Evolutionary conservation across 768 basidiomycete genomes (phyloP), one percentile per base, ranked within the genome.

Genomic region (Clitopilus passeckerianus): DNA sequence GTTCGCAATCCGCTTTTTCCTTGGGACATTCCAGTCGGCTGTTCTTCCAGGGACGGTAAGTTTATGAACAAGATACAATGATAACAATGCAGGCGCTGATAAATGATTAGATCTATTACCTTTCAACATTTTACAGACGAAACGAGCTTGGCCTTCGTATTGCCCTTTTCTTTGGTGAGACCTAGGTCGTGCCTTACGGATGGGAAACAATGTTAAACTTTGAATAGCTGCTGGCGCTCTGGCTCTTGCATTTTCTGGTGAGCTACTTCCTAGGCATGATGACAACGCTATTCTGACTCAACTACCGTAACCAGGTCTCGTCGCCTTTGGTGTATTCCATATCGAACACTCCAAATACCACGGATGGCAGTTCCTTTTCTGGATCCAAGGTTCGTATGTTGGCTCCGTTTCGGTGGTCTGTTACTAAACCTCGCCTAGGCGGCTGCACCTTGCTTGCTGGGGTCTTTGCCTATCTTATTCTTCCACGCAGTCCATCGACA

Each of bases 241-340:
- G 44, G 72, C 78, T 8, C 78, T 77, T 0, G 79, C 79, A 8
- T 80, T 80, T 63, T 79, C 78, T 23, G 77, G 77, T 77, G 58
- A 37, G 46, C 20, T n/a, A 5, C 12, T 20, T 9, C 20, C 9
- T 9, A 10, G 18, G 10, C 6, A 18, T n/a, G 5, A 18, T 4
- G 16, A 18, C 16, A 23, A 18, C 16, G 2, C 12, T 20, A 20
- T 50, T 34, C 24, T 22, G 30, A 33, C 33, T 14, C 57, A 5
- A n/a, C 5, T 22, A 50, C n/a, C 22, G 27, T 5, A 34, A 16
- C 52, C 60, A 73, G 78, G 80, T 43, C 72, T 81, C 10, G 76
- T 81, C 54, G 78, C 80, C 2, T 82, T 78, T 61, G 81, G 79
- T 34, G 77, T 79, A 18, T 83, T 83, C 63, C 80, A 81, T 24